Evolutionary conservation across 1,284 basidiomycete species (phyloP).

Genomic region (Moniliophthora roreri): DNA sequence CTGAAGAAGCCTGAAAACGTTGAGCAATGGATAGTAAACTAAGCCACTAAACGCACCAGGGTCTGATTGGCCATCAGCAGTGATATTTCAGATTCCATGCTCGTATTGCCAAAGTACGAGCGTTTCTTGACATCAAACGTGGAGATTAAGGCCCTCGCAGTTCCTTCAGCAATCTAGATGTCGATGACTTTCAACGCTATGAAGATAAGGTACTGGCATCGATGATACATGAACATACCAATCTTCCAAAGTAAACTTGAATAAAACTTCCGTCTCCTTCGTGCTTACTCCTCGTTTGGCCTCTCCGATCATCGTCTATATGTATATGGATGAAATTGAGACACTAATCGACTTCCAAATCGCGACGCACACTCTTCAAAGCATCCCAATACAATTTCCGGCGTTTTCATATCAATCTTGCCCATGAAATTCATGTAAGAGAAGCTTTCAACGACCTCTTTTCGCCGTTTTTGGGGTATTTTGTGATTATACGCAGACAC

Average conservation of each 20-base stretch:
- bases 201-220: not conserved
- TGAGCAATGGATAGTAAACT: not conserved
- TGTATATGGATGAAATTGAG: not conserved
- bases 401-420: conserved; percentile 80
- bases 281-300: conserved; percentile 42
- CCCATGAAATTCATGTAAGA: conserved; percentile 85
- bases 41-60: conserved; percentile 52
- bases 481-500: conserved; percentile 78
- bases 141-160: conserved; percentile 66
- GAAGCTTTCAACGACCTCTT: conserved; percentile 78
- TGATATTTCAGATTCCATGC: conserved; percentile 96
- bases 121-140: conserved; percentile 90
- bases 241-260: conserved; percentile 80
- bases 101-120: conserved; percentile 92
- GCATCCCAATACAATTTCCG: conserved; percentile 77
- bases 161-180: conserved; percentile 69
- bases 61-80: conserved; percentile 96
- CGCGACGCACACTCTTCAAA: conserved; percentile 87
- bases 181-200: not conserved
- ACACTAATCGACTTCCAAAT: conserved; percentile 4
- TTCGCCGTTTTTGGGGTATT: conserved; percentile 65
- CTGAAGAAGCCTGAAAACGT: conserved; percentile 68
- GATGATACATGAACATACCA: conserved; percentile 56
- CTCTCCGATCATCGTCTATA: conserved; percentile 50
- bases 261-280: conserved; percentile 69